Evolutionary conservation across 192 early-diverging fungal genomes (phyloP).

Genomic region (Coemansia aciculifera): DNA sequence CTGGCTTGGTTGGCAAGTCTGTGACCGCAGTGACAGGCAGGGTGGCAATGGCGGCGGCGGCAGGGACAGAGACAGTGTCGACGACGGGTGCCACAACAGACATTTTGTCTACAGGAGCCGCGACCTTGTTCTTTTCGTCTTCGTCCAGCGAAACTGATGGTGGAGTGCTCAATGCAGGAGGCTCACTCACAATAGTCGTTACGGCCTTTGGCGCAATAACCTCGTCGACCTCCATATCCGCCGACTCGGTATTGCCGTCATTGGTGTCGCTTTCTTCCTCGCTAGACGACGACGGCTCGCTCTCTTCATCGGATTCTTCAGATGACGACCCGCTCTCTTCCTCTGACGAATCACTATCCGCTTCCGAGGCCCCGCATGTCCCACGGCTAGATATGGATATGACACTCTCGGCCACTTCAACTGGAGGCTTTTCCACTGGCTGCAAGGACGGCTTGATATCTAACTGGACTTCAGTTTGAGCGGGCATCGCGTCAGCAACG

Average conservation of each 20-base stretch:
- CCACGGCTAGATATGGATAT: not conserved
- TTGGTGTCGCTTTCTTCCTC: not conserved
- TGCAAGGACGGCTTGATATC: not conserved
- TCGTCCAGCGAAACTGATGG: not conserved
- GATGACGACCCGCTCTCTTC: conserved; percentile 8
- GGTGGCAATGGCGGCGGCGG: not conserved
- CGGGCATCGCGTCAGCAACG: not conserved
- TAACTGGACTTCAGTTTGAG: not conserved
- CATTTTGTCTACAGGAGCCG: not conserved
- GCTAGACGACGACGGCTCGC: conserved; percentile 9
- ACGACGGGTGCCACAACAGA: not conserved
- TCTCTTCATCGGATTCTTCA: conserved; percentile 9
- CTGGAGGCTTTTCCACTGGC: not conserved
- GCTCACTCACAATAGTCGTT: not conserved
- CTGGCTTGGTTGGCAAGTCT: not conserved
- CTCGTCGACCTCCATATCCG: not conserved
- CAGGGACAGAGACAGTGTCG: not conserved
- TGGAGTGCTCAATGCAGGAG: not conserved
- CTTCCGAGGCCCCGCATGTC: not conserved
- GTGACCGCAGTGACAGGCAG: not conserved
- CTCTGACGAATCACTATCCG: not conserved
- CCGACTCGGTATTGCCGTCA: too few species aligned
- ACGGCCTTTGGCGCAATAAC: not conserved
- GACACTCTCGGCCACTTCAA: not conserved
- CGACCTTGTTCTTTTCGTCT: not conserved